These are phyloP conservation scores for Chaetomium tenue DNA, from an alignment of 495 filamentous ascomycete species.

Conservation along the genomic window DNA sequence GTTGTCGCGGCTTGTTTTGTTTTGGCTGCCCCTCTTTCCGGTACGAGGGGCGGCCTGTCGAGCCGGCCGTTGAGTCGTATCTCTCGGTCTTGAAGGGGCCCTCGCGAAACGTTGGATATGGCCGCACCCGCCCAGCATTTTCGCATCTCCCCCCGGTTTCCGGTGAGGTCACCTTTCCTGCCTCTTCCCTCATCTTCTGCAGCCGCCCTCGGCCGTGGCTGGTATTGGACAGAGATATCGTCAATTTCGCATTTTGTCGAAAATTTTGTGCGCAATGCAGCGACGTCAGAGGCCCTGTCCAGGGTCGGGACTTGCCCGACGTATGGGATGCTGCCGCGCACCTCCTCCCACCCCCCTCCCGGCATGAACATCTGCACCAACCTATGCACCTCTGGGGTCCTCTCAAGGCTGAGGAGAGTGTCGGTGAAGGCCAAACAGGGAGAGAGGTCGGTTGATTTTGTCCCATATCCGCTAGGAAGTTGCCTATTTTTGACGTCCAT, in stretches of 20 bases:
- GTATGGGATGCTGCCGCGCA: slow-evolving; percentile 36
- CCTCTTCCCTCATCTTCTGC: slow-evolving; percentile 25
- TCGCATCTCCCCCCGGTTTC: slow-evolving; percentile 10
- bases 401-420: slow-evolving; percentile 27
- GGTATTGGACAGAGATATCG: slow-evolving; percentile 35
- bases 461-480: slow-evolving; percentile 20
- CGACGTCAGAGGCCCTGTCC: slow-evolving; percentile 35
- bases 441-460: slow-evolving; percentile 28
- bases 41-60: not conserved
- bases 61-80: not conserved
- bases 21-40: slow-evolving; percentile 14
- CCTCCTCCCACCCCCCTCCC: slow-evolving; percentile 8
- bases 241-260: slow-evolving; percentile 25
- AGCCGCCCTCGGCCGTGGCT: slow-evolving; percentile 3
- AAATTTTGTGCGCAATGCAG: slow-evolving; percentile 32
- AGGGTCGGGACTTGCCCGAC: slow-evolving; percentile 19
- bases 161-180: slow-evolving; percentile 15
- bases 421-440: slow-evolving; percentile 32
- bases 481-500: slow-evolving; percentile 23
- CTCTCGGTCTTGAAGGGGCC: not conserved
- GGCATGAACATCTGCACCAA: slow-evolving; percentile 31
- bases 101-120: not conserved
- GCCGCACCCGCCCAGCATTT: not conserved
- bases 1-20: slow-evolving; percentile 10
- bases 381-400: slow-evolving; percentile 22